Percentiles rank a stretch among this genome's conserved stretches.
These are phyloP conservation scores for Daldinia decipiens DNA, from an alignment of 495 filamentous ascomycete species.

Conservation along the genomic window DNA sequence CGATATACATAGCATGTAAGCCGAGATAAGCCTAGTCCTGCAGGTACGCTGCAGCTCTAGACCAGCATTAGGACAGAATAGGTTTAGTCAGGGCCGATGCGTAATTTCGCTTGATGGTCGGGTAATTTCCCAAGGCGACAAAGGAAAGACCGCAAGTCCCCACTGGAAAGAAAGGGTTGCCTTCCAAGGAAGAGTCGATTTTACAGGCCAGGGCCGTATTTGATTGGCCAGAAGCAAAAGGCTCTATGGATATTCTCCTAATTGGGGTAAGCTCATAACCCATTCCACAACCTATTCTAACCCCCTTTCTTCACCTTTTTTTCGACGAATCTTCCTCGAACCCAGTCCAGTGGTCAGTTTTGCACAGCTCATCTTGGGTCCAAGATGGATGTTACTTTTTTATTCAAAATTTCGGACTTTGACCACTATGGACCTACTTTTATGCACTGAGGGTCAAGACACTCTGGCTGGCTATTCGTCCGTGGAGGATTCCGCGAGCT, in stretches of 20 bases:
- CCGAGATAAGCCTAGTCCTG: constrained; percentile 16
- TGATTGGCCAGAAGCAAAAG: constrained; percentile 27
- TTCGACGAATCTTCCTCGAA: constrained; percentile 20
- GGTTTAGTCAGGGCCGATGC: constrained; percentile 35
- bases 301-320: constrained; percentile 34
- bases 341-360: neutral
- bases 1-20: constrained; percentile 14
- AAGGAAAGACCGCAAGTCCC: constrained; percentile 34
- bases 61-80: constrained; percentile 27
- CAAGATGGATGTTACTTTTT: constrained; percentile 23
- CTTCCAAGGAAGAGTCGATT: constrained; percentile 32
- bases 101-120: constrained; percentile 46
- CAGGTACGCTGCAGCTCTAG: constrained; percentile 2
- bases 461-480: constrained; percentile 12
- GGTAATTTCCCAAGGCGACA: constrained; percentile 47
- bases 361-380: constrained; percentile 15
- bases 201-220: constrained; percentile 3
- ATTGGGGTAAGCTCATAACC: constrained; percentile 32
- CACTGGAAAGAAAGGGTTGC: constrained; percentile 24
- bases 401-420: constrained; percentile 16
- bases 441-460: constrained; percentile 22
- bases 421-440: constrained; percentile 3
- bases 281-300: too few relatives aligned
- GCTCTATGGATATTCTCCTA: constrained; percentile 22
- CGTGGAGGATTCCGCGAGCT: constrained; percentile 20